These are phyloP conservation scores for Fraxinus velutina DNA, from an alignment of 305 asterid genomes.

Conservation along the genomic window DNA sequence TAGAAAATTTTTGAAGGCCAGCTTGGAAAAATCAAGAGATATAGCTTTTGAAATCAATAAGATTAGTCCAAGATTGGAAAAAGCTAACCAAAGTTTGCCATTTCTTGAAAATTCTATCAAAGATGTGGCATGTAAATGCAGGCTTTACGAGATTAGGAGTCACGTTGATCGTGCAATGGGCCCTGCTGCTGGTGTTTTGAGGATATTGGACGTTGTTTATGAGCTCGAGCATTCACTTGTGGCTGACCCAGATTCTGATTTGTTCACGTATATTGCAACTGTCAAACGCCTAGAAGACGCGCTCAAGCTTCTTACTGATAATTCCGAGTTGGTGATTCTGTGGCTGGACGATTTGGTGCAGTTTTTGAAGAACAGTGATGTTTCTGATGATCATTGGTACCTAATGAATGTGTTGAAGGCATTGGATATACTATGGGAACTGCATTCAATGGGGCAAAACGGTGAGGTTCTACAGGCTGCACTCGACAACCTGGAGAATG, in stretches of 20 bases:
- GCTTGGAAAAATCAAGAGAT: slow-evolving; percentile 56
- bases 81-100: slow-evolving; percentile 29
- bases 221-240: slow-evolving; percentile 42
- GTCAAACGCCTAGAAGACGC: slow-evolving; percentile 57
- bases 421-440: slow-evolving; percentile 38
- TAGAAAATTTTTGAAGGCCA: slow-evolving; percentile 46
- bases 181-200: slow-evolving; percentile 53
- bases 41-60: slow-evolving; percentile 36
- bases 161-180: slow-evolving; percentile 50
- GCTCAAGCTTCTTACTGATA: slow-evolving; percentile 53
- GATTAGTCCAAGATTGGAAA: slow-evolving; percentile 39
- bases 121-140: slow-evolving; percentile 43
- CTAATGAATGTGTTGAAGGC: slow-evolving; percentile 35
- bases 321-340: slow-evolving; percentile 49
- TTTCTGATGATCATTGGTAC: slow-evolving; percentile 36
- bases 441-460: slow-evolving; percentile 36
- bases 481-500: slow-evolving; percentile 49
- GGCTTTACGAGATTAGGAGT: slow-evolving; percentile 39
- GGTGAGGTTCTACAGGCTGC: slow-evolving; percentile 43
- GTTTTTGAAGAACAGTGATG: slow-evolving; percentile 29
- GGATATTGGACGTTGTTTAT: slow-evolving; percentile 48
- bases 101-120: slow-evolving; percentile 29
- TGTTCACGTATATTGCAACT: slow-evolving; percentile 30
- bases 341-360: slow-evolving; percentile 67
- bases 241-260: slow-evolving; percentile 25